Conservation (phyloP, 768 basidiomycete species). For the Myochromella boudieri region DNA sequence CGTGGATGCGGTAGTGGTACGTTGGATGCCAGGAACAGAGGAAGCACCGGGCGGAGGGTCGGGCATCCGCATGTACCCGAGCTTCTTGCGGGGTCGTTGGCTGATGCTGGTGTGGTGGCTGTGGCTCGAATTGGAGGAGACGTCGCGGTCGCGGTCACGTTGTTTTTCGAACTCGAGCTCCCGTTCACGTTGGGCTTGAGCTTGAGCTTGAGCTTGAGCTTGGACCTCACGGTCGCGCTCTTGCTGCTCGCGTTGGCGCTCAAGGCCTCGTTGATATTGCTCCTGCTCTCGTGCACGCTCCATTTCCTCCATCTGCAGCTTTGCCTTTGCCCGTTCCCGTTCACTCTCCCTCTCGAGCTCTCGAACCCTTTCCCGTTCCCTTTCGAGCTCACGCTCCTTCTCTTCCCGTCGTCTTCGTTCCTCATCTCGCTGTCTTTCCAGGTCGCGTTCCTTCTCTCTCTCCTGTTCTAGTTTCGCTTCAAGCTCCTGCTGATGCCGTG, state of each 20-base stretch:
- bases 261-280: no score
- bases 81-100: conserved; percentile 1
- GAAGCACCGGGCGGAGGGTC: conserved; percentile 16
- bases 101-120: conserved; percentile 8
- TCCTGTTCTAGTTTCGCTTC: conserved; percentile 15
- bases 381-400: conserved; percentile 13
- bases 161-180: conserved; percentile 11
- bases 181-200: conserved; percentile 5
- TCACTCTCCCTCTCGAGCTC: conserved; percentile 5
- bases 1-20: neutral
- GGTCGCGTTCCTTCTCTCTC: conserved; percentile 18
- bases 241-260: no score
- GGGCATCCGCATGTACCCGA: conserved; percentile 19
- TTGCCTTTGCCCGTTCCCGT: conserved; percentile 10
- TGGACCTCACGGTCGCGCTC: no score
- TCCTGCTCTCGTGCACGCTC: conserved; percentile 11
- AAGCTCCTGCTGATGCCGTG: neutral
- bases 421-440: conserved; percentile 8
- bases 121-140: conserved; percentile 4
- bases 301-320: no score
- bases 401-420: neutral
- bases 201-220: no score
- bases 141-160: conserved; percentile 8
- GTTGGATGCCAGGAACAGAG: no score
- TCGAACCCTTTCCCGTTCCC: conserved; percentile 18